phyloP scores from a whole-genome alignment of 208 protist species.

The Kentomonas sorsogonicus region DNA sequence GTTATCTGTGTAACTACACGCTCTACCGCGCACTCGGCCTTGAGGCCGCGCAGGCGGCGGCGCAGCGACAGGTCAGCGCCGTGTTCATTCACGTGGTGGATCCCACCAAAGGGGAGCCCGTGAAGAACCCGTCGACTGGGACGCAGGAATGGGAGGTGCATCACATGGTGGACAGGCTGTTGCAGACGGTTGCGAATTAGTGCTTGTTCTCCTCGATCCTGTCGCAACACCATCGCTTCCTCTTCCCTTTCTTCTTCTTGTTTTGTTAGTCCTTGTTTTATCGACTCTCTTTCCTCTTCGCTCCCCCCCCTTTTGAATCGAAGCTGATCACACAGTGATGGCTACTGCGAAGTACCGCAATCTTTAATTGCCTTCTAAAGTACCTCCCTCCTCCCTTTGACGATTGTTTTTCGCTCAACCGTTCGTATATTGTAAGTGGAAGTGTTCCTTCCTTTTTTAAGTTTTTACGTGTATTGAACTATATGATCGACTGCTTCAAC shows the following conservation, averaged over 20 bases:
- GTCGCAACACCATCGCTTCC: too few species aligned
- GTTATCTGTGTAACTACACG: slow-evolving; percentile 69
- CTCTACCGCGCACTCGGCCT: slow-evolving; percentile 56
- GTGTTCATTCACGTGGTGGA: slow-evolving; percentile 41
- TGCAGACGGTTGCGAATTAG: too few species aligned
- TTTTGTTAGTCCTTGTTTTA: too few species aligned
- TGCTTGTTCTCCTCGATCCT: too few species aligned
- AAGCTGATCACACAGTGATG: neutral
- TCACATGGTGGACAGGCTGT: neutral
- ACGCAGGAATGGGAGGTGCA: neutral
- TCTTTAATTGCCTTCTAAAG: neutral
- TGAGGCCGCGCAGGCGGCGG: too few species aligned
- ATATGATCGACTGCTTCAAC: too few species aligned
- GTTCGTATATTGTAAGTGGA: too few species aligned
- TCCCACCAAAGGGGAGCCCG: neutral
- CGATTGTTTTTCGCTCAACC: neutral
- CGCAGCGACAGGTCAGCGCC: slow-evolving; percentile 17
- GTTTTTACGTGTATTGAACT: too few species aligned
- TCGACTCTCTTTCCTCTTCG: too few species aligned
- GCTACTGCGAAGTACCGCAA: neutral
- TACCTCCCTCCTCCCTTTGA: neutral
- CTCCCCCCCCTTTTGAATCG: too few species aligned
- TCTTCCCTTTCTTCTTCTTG: neutral
- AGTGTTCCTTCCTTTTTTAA: too few species aligned
- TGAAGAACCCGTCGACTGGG: neutral